Evolutionary conservation across 148 eudicot species (phyloP), one percentile per base, ranked within the genome.

Genomic region (Rhododendron ovatum): DNA sequence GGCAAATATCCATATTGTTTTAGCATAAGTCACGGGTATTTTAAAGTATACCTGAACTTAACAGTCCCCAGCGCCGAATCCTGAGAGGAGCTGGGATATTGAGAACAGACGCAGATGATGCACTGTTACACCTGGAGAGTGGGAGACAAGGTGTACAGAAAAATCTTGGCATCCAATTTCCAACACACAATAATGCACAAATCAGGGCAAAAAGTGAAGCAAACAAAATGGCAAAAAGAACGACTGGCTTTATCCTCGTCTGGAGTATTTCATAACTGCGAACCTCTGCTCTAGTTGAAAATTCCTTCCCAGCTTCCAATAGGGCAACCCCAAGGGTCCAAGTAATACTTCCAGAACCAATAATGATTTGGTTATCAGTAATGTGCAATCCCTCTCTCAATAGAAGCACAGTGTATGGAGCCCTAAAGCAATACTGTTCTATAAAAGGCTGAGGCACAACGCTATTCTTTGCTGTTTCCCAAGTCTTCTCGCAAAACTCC

Each of bases 321-420:
- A 98, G 91, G 69, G 98, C 96, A 91, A 94, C 99, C 85, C 98
- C 99, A 82, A 95, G 94, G 17, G 99, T 95, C 99, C 99, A 98
- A 63, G 99, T 94, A 88, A 92, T 95, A 86, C 99, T 94, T 89
- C 99, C 99, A 80, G 99, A 98, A 65, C 94, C 99, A 90, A 98
- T 84, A 83, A 86, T 86, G 18, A 98, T 88, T 84, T 93, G 91
- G 81, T 90, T 90, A 88, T 95, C 98, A 22, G 91, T 91, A 79
- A 98, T 93, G 84, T 98, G 99, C 92, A 98, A 87, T 48, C 99
- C 99, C 77, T 98, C 95, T 87, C 99, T 91, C 90, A 98, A 87
- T 80, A 98, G 87, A 33, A 85, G 90, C 84, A 93, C 98, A 45
- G 95, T 86, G 84, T 98, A 98, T 17, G 99, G 99, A 53, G 99